Evolutionary conservation across 106 monocot genomes (phyloP).

Genomic region (Dendrobium catenatum): DNA sequence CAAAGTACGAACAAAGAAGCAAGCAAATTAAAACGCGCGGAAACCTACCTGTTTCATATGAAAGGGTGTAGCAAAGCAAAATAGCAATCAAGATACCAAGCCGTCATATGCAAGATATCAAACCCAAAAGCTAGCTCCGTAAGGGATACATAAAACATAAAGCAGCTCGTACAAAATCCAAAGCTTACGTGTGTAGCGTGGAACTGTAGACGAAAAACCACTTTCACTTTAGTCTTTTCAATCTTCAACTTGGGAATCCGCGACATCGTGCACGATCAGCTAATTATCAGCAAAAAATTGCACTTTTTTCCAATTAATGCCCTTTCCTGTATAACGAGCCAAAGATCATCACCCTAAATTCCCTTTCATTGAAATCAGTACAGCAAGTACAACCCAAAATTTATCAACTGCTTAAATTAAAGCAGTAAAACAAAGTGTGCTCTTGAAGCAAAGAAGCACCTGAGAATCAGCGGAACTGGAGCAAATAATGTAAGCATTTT

Average conservation of each 20-base stretch:
- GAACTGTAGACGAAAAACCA: constrained; percentile 88
- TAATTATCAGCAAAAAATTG: constrained; percentile 17
- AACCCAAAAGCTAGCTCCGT: constrained; percentile 5
- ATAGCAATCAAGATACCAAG: constrained; percentile 7
- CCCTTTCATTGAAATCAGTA: constrained; percentile 2
- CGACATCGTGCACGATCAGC: constrained; percentile 65
- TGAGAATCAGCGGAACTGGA: neutral
- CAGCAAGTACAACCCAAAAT: neutral
- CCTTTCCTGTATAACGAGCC: constrained; percentile 13
- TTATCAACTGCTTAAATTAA: neutral
- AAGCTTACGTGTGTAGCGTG: constrained; percentile 89
- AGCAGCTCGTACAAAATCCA: constrained; percentile 4
- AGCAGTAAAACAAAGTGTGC: neutral
- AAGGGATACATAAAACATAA: constrained; percentile 1
- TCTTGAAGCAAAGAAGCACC: neutral
- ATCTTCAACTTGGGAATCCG: constrained; percentile 89
- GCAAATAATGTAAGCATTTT: neutral
- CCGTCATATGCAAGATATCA: neutral
- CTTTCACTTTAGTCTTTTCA: constrained; percentile 96
- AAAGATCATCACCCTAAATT: constrained; percentile 11
- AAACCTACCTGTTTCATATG: constrained; percentile 1
- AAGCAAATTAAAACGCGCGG: neutral
- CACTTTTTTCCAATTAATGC: constrained; percentile 8
- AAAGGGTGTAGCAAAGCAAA: neutral
- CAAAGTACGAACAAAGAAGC: constrained; percentile 27